A percentile compares a stretch with the other conserved stretches of the same genome.
Conservation (phyloP, 2,329 filamentous ascomycete genomes). For the Penicillium sp. region DNA sequence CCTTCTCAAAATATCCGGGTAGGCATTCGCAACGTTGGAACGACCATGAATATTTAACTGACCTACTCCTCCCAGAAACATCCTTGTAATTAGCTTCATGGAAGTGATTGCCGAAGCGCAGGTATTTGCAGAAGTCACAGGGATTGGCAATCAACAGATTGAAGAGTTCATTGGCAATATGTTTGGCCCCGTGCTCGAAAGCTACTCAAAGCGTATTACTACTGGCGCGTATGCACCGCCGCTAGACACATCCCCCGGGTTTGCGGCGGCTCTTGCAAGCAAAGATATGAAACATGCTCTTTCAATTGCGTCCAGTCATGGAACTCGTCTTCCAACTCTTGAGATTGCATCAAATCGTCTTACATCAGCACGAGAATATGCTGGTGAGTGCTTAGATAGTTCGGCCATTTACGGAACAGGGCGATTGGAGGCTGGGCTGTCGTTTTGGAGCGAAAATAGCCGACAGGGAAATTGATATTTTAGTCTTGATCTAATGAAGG, state of each 20-base stretch:
- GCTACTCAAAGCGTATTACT: conserved; percentile 22
- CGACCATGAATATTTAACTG: background rate
- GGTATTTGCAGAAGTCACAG: conserved; percentile 51
- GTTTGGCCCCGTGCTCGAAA: conserved; percentile 19
- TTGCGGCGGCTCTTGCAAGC: conserved; percentile 17
- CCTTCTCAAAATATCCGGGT: conserved; percentile 51
- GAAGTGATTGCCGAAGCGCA: conserved; percentile 54
- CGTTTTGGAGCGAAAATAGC: conserved; percentile 17
- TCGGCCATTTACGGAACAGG: conserved; percentile 16
- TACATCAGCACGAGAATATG: conserved; percentile 11
- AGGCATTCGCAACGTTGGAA: conserved; percentile 7
- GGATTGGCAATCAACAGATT: conserved; percentile 43
- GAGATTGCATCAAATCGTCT: conserved; percentile 13
- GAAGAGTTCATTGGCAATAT: conserved; percentile 43
- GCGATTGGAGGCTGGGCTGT: conserved; percentile 10
- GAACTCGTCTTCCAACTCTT: conserved; percentile 6
- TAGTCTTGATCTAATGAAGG: background rate
- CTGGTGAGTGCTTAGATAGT: conserved; percentile 18
- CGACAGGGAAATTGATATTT: conserved; percentile 10
- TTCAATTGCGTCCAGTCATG: conserved; percentile 7
- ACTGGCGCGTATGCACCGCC: conserved; percentile 21
- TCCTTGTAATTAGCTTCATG: conserved; percentile 54
- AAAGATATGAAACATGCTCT: conserved; percentile 20
- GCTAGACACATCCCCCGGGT: conserved; percentile 11
- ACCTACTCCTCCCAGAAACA: conserved; percentile 40